These are phyloP conservation scores for Setaria viridis DNA, from an alignment of 202 grass and related monocot genomes.

Conservation along the genomic window DNA sequence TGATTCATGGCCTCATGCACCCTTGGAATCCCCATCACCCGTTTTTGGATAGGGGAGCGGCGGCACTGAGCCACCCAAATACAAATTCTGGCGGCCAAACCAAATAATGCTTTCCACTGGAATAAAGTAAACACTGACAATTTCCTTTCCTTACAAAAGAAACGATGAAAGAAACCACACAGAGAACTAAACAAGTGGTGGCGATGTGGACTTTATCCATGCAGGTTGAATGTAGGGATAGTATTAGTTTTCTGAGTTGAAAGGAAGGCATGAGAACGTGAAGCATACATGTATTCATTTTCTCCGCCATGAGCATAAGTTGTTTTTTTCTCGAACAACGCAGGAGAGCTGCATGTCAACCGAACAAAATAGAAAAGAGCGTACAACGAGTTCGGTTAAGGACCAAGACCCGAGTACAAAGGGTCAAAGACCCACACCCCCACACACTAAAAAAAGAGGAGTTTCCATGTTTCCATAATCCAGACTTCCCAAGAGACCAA, in stretches of 20 bases:
- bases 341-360: no score
- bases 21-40: slow-evolving; percentile 52
- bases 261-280: slow-evolving; percentile 35
- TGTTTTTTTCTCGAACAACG: no score
- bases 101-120: slow-evolving; percentile 1
- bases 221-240: slow-evolving; percentile 54
- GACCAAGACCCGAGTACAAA: no score
- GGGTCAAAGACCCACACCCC: no score
- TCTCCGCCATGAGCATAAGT: neutral
- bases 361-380: no score
- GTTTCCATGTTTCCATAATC: no score
- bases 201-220: slow-evolving; percentile 63
- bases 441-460: no score
- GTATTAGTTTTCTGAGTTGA: slow-evolving; percentile 29
- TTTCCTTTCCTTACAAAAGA: neutral
- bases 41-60: slow-evolving; percentile 66
- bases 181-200: slow-evolving; percentile 31
- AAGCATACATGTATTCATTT: slow-evolving; percentile 31
- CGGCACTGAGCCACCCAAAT: slow-evolving; percentile 42
- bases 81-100: neutral
- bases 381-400: no score
- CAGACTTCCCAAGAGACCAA: no score
- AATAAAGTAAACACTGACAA: neutral
- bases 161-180: slow-evolving; percentile 33
- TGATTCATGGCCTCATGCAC: slow-evolving; percentile 47